phyloP scores from a whole-genome alignment of 495 filamentous ascomycete species.

The Aspergillus funiculosus region DNA sequence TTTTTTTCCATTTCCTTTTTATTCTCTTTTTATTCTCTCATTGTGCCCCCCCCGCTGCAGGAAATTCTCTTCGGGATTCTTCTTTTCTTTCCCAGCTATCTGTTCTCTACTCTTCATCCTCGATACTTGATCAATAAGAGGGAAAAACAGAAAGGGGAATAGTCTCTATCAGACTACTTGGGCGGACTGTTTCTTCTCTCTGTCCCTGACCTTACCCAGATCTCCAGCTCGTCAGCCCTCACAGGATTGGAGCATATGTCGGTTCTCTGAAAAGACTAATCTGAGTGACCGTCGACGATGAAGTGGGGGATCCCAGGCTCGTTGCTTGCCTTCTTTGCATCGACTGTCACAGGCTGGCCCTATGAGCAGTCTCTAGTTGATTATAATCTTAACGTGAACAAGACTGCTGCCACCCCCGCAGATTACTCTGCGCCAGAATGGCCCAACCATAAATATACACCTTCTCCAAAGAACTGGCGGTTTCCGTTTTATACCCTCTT shows the following conservation, averaged over 20 bases:
- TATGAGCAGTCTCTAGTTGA: slow-evolving; percentile 49
- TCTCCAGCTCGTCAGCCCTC: slow-evolving; percentile 3
- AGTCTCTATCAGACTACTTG: background rate
- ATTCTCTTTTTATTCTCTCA: slow-evolving; percentile 16
- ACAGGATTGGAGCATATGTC: slow-evolving; percentile 21
- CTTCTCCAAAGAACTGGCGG: slow-evolving; percentile 63
- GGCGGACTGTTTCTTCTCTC: slow-evolving; percentile 1
- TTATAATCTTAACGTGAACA: slow-evolving; percentile 61
- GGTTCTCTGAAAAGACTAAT: slow-evolving; percentile 15
- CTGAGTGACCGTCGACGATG: slow-evolving; percentile 24
- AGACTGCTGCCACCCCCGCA: slow-evolving; percentile 49
- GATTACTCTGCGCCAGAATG: slow-evolving; percentile 58
- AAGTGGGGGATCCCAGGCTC: slow-evolving; percentile 28
- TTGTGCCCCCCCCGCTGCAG: slow-evolving; percentile 16
- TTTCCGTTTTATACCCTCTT: slow-evolving; percentile 69
- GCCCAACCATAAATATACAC: slow-evolving; percentile 47
- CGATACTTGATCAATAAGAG: background rate
- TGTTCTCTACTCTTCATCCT: slow-evolving; percentile 1
- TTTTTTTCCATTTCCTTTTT: slow-evolving; percentile 4
- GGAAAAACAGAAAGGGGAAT: slow-evolving; percentile 9
- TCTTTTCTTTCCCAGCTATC: slow-evolving; percentile 8
- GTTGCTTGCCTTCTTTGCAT: slow-evolving; percentile 27
- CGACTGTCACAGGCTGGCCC: slow-evolving; percentile 39
- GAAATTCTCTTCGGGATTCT: slow-evolving; percentile 9
- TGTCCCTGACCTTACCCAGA: no score